A percentile compares a stretch with the other conserved stretches of the same genome.
phyloP scores from a whole-genome alignment of 371 early-diverging fungal genomes.

The Zychaea mexicana region DNA sequence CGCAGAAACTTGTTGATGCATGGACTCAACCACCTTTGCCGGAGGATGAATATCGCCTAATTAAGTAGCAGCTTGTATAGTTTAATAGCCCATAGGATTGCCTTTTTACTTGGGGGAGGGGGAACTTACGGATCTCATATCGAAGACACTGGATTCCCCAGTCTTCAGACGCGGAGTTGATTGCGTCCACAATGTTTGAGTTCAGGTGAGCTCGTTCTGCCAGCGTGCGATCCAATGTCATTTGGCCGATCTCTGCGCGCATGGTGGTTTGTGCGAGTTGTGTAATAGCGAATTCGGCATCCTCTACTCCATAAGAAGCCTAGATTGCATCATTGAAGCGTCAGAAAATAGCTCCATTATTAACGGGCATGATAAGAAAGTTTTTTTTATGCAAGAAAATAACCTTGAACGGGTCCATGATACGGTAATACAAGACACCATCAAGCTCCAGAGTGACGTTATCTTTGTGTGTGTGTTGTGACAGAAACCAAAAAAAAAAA shows the following conservation, averaged over 20 bases:
- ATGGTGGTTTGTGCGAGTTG: slow-evolving; percentile 98
- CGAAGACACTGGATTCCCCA: slow-evolving; percentile 97
- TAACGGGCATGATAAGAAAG: no score
- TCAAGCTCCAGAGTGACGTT: slow-evolving; percentile 96
- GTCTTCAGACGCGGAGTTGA: slow-evolving; percentile 90
- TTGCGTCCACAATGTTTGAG: slow-evolving; percentile 91
- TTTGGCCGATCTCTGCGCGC: slow-evolving; percentile 98
- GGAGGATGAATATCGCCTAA: slow-evolving; percentile 97
- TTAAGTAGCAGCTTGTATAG: no score
- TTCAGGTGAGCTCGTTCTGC: slow-evolving; percentile 95
- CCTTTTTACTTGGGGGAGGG: background rate
- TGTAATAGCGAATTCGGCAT: slow-evolving; percentile 93
- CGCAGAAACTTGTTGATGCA: slow-evolving; percentile 98
- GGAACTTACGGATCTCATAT: slow-evolving; percentile 78
- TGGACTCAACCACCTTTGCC: slow-evolving; percentile 91
- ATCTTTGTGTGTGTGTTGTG: slow-evolving; percentile 63
- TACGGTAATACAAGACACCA: slow-evolving; percentile 94
- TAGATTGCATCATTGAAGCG: slow-evolving; percentile 6
- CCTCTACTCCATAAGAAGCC: slow-evolving; percentile 96
- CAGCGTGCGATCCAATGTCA: slow-evolving; percentile 95
- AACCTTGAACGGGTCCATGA: slow-evolving; percentile 94
- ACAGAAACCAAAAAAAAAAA: no score
- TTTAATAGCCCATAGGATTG: no score
- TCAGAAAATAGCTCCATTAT: background rate
- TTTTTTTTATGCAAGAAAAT: no score